These are phyloP conservation scores for Gossypium stocksii DNA, from an alignment of 345 rosid genomes.

Conservation along the genomic window DNA sequence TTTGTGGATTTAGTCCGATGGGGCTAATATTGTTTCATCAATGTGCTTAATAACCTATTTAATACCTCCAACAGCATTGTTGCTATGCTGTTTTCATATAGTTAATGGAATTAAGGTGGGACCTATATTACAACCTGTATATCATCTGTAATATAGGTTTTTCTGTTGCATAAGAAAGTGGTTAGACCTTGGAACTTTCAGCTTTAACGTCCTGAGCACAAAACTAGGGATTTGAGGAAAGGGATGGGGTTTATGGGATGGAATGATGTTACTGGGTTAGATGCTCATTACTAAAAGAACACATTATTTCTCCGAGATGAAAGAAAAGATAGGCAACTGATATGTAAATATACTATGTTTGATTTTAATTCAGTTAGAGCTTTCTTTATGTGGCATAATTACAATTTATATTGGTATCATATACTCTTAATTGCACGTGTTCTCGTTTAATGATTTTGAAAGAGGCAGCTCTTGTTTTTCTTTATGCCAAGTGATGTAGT, in stretches of 20 bases:
- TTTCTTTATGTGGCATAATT: background rate
- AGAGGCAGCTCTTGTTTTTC: background rate
- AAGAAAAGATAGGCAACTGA: background rate
- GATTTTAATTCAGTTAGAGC: background rate
- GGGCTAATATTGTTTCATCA: background rate
- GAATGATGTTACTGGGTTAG: background rate
- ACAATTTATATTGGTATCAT: background rate
- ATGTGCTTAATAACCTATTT: background rate
- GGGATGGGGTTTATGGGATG: background rate
- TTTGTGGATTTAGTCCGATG: background rate
- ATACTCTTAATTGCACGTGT: background rate
- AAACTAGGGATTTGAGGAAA: background rate
- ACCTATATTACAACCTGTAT: background rate
- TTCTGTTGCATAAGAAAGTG: background rate
- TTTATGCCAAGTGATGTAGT: background rate
- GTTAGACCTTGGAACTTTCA: background rate
- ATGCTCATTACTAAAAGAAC: background rate
- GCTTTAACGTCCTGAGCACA: background rate
- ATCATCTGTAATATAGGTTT: background rate
- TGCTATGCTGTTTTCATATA: background rate
- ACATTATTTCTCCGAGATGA: background rate
- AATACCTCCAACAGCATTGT: background rate
- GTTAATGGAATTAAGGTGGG: background rate
- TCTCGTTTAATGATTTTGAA: background rate
- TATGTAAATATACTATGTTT: background rate